Conservation (phyloP, 2,329 filamentous ascomycete species). For the Botrytis elliptica region DNA sequence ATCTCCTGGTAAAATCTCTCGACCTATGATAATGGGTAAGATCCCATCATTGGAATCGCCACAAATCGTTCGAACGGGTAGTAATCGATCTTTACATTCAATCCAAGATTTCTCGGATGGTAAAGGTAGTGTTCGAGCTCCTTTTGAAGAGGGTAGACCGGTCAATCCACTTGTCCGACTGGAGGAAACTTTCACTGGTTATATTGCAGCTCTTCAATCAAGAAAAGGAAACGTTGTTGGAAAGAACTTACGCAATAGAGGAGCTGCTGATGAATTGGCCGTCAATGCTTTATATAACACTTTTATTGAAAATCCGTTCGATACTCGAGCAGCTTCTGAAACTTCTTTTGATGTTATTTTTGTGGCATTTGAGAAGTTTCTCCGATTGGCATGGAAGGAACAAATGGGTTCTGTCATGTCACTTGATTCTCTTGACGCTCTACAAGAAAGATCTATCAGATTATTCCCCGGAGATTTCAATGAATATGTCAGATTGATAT, state of each 20-base stretch:
- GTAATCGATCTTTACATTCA: slow-evolving; percentile 35
- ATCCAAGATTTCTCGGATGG: slow-evolving; percentile 33
- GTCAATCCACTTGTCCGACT: slow-evolving; percentile 69
- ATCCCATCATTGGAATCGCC: slow-evolving; percentile 44
- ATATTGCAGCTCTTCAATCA: slow-evolving; percentile 76
- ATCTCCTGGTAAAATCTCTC: slow-evolving; percentile 32
- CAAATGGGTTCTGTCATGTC: slow-evolving; percentile 85
- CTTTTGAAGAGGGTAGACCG: slow-evolving; percentile 51
- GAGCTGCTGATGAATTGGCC: slow-evolving; percentile 68
- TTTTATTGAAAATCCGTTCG: slow-evolving; percentile 78
- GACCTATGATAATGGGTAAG: slow-evolving; percentile 42
- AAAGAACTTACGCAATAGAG: slow-evolving; percentile 68
- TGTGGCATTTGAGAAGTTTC: slow-evolving; percentile 89
- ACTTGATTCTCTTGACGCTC: slow-evolving; percentile 63
- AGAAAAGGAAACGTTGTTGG: slow-evolving; percentile 86
- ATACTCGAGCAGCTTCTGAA: slow-evolving; percentile 72
- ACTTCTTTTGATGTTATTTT: slow-evolving; percentile 82
- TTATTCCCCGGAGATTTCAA: slow-evolving; percentile 71
- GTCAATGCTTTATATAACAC: slow-evolving; percentile 91
- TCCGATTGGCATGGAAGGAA: slow-evolving; percentile 83
- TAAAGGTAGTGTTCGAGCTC: slow-evolving; percentile 41
- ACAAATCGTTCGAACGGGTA: slow-evolving; percentile 33
- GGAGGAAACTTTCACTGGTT: slow-evolving; percentile 82
- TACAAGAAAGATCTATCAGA: slow-evolving; percentile 68
- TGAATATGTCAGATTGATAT: slow-evolving; percentile 64